Conservation (phyloP, 495 filamentous ascomycete genomes). For the Astrothelium macrocarpum region DNA sequence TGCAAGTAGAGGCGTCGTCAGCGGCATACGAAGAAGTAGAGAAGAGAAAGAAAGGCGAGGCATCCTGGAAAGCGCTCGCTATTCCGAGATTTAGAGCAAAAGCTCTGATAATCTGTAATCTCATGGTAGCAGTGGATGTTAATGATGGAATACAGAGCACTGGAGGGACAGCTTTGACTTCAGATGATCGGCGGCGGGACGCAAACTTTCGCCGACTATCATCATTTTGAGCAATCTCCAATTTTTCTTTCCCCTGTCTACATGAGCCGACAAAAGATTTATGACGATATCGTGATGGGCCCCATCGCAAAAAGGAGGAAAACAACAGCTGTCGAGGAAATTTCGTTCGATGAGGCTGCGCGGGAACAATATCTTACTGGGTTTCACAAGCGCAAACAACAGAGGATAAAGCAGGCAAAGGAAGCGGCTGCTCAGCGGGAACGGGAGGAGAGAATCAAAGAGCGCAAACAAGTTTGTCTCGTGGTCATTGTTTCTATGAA, state of each 20-base stretch:
- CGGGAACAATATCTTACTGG: conserved; percentile 83
- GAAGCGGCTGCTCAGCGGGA: conserved; percentile 63
- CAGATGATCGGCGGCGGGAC: background rate
- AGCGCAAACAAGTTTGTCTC: conserved; percentile 59
- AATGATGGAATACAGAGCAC: background rate
- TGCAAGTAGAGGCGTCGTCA: background rate
- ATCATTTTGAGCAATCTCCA: too few relatives aligned
- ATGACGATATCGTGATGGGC: background rate
- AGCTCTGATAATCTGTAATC: background rate
- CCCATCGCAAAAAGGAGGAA: conserved; percentile 6
- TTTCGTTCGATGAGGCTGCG: conserved; percentile 69
- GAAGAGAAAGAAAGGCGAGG: conserved; percentile 78
- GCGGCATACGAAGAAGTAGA: conserved; percentile 63
- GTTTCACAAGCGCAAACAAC: conserved; percentile 90
- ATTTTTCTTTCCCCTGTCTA: conserved; percentile 2
- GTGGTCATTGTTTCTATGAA: background rate
- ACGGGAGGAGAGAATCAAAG: conserved; percentile 58
- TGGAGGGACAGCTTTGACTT: conserved; percentile 7
- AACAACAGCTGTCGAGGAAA: conserved; percentile 48
- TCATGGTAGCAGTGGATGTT: background rate
- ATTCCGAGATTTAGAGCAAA: conserved; percentile 16
- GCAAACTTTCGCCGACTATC: background rate
- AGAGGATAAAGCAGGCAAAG: conserved; percentile 72
- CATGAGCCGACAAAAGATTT: background rate
- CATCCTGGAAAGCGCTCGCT: conserved; percentile 66